Conservation (phyloP, 805 yeast species). For the Spathaspora hagerdaliae region DNA sequence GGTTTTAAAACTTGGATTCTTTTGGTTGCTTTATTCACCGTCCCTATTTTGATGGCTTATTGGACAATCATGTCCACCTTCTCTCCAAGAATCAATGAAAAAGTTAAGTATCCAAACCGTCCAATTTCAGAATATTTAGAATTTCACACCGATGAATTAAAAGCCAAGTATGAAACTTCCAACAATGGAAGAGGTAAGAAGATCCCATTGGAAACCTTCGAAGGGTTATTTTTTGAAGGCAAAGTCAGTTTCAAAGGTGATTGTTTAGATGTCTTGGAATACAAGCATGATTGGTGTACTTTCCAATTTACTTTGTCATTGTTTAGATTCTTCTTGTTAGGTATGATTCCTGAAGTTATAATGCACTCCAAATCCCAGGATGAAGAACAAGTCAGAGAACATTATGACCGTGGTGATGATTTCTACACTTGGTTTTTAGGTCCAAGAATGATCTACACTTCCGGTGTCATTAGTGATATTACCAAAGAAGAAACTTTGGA, state of each 20-base stretch:
- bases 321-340: conserved; percentile 76
- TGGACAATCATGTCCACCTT: conserved; percentile 77
- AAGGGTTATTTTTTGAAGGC: conserved; percentile 77
- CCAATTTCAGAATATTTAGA: conserved; percentile 79
- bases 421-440: conserved; percentile 93
- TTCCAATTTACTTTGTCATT: conserved; percentile 74
- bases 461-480: conserved; percentile 77
- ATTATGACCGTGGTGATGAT: conserved; percentile 94
- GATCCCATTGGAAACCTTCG: conserved; percentile 91
- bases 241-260: conserved; percentile 88
- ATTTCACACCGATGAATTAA: conserved; percentile 70
- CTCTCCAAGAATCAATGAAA: conserved; percentile 79
- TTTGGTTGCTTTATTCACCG: conserved; percentile 46
- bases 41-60: conserved; percentile 76
- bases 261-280: conserved; percentile 76
- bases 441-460: conserved; percentile 90
- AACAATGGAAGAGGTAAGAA: conserved; percentile 61
- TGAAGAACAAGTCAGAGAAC: conserved; percentile 94
- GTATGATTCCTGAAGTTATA: conserved; percentile 90
- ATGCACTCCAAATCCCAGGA: conserved; percentile 91
- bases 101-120: conserved; percentile 67
- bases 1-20: conserved; percentile 67
- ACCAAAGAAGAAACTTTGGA: conserved; percentile 69
- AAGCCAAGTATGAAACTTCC: conserved; percentile 52
- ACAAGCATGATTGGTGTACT: conserved; percentile 87